Evolutionary conservation across 2,329 filamentous ascomycete genomes (phyloP), one percentile per base, ranked within the genome.

Genomic region (Aspergillus oerlinghausenensis): DNA sequence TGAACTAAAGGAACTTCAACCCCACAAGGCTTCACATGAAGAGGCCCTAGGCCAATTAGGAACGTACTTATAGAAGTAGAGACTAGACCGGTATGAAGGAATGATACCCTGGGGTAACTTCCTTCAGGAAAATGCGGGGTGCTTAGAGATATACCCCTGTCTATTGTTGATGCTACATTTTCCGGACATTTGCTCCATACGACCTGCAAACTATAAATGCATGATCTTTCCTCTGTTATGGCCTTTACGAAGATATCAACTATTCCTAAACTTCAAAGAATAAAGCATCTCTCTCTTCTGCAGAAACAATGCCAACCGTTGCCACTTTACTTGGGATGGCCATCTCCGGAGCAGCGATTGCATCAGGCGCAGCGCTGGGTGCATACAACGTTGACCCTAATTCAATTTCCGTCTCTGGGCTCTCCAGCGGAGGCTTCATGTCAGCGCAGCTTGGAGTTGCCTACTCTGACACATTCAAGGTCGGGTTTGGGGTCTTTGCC

Each of bases 401-500:
- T 26, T 52, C 51, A 48, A 35, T 58, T 25, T 63, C 61, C 1
- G 55, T 63, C 35, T 63, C 61, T 3, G 57, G 60, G n/a, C 51
- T 61, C 6, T 62, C 60, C 9, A 62, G 60, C 48, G 61, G 60
- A 5, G 60, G 61, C 0, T 63, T 57, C 49, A 58, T 63, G 49
- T 49, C 61, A 1, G 59, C 52, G 7, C 61, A 63, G 50, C 57
- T 63, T 3, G 61, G 60, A 10, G 55, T 62, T 17, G 61, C 60
- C 29, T 63, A 62, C 40, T 62, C 60, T 6, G 48, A 56, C 9
- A 50, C 55, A 3, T 63, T 62, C 51, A 50, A 55, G 10, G 32
- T 47, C 28, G 61, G 61, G 10, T 63, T 62, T 28, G 61, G 61
- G 25, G 61, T 63, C 3, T 63, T 63, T 25, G 57, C 61, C 4